Evolutionary conservation across 208 protist genomes (phyloP).

Genomic region (Naegleria lovaniensis): DNA sequence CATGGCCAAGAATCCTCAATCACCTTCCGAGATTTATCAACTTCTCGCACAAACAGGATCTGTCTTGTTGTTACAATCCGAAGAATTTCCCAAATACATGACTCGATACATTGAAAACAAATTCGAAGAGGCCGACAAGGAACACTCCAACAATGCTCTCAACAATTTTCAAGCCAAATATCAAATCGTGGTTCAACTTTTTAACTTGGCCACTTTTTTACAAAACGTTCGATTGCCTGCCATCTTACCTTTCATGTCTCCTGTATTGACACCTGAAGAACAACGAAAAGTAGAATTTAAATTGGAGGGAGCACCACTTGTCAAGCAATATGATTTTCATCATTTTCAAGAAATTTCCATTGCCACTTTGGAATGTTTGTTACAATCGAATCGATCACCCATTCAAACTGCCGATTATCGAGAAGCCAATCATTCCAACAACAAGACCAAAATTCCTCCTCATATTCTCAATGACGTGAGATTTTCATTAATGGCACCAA

Average conservation of each 20-base stretch:
- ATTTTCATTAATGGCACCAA: not conserved
- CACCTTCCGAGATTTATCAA: not conserved
- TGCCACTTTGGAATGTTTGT: not conserved
- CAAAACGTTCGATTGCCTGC: not conserved
- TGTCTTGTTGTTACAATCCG: not conserved
- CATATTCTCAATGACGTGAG: not conserved
- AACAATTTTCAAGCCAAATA: not conserved
- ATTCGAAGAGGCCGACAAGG: not conserved
- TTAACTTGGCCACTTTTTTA: not conserved
- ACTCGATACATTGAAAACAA: not conserved
- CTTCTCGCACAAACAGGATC: not conserved
- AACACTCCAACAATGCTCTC: not conserved
- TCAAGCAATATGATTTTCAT: not conserved
- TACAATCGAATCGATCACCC: not conserved
- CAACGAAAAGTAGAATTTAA: not conserved
- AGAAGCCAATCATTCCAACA: not conserved
- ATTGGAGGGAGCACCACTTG: not conserved
- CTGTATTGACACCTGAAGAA: not conserved
- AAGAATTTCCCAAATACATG: not conserved
- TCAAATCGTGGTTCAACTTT: not conserved
- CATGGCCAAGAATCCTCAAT: not conserved
- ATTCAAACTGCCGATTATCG: not conserved
- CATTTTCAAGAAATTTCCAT: conserved; percentile 15
- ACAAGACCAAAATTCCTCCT: not conserved
- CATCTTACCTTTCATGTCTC: not conserved